These are phyloP conservation scores for Yamadazyma paraphyllophila DNA, from an alignment of 805 yeast genomes.

Conservation along the genomic window DNA sequence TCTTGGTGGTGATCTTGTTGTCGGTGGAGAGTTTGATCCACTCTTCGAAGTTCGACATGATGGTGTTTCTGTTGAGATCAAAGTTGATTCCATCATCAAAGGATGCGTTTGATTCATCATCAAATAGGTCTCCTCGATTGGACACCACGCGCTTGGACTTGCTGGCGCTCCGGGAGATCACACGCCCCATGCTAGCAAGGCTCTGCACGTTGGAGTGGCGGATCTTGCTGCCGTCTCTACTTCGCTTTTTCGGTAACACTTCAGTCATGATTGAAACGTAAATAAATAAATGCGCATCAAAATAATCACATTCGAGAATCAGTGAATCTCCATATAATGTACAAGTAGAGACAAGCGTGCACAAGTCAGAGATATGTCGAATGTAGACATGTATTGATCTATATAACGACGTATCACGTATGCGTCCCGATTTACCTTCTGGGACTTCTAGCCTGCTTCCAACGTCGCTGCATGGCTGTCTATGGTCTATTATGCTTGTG, in stretches of 20 bases:
- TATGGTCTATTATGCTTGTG: no score
- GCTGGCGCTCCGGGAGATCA: slow-evolving; percentile 22
- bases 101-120: slow-evolving; percentile 22
- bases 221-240: slow-evolving; percentile 11
- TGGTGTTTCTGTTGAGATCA: slow-evolving; percentile 42
- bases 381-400: no score
- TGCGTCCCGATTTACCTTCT: no score
- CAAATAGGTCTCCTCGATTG: slow-evolving; percentile 17
- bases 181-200: slow-evolving; percentile 28
- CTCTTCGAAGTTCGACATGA: slow-evolving; percentile 45
- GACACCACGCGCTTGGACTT: slow-evolving; percentile 18
- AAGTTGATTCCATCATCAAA: slow-evolving; percentile 42
- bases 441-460: no score
- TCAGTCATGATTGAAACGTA: slow-evolving; percentile 13
- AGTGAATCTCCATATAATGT: no score
- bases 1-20: slow-evolving; percentile 47
- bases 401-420: no score
- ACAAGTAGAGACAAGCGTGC: no score
- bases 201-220: slow-evolving; percentile 20
- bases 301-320: no score
- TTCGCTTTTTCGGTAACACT: slow-evolving; percentile 24
- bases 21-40: slow-evolving; percentile 50
- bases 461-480: no score
- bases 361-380: no score
- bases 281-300: background rate